These are phyloP conservation scores for Huntiella omanensis DNA, from an alignment of 2,329 filamentous ascomycete species.

Conservation along the genomic window DNA sequence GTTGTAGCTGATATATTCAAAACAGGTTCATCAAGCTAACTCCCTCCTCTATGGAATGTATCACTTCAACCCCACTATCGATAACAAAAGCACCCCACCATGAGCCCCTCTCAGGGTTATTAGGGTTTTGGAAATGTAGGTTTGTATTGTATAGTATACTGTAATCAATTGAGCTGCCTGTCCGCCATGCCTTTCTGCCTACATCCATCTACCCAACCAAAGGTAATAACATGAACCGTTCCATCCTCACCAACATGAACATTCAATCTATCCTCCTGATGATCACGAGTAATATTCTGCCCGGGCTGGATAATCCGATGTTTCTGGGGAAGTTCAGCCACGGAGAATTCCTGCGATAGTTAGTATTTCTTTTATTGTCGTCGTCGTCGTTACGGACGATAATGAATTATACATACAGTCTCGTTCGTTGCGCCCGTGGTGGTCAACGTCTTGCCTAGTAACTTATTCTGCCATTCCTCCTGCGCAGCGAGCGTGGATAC, in stretches of 20 bases:
- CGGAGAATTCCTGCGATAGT: constrained; percentile 34
- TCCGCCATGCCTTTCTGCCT: neutral
- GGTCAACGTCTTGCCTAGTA: constrained; percentile 43
- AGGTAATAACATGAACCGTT: constrained; percentile 38
- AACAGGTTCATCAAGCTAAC: too few species aligned
- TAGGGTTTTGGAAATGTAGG: too few species aligned
- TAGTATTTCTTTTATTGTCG: neutral
- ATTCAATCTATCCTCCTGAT: constrained; percentile 34
- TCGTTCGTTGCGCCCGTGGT: constrained; percentile 26
- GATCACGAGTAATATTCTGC: constrained; percentile 39
- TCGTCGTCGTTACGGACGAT: neutral
- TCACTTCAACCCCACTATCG: too few species aligned
- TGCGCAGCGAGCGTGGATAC: constrained; percentile 29
- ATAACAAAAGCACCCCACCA: too few species aligned
- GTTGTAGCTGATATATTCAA: too few species aligned
- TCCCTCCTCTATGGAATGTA: too few species aligned
- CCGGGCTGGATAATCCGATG: constrained; percentile 38
- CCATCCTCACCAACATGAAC: constrained; percentile 41
- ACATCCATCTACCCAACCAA: constrained; percentile 30
- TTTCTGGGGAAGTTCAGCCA: constrained; percentile 36
- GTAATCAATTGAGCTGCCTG: neutral
- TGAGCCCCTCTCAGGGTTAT: too few species aligned
- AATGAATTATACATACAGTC: constrained; percentile 24
- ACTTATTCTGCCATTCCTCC: constrained; percentile 34
- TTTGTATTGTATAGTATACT: too few species aligned